phyloP scores from a whole-genome alignment of 345 rosid species.

The Camelina neglecta region DNA sequence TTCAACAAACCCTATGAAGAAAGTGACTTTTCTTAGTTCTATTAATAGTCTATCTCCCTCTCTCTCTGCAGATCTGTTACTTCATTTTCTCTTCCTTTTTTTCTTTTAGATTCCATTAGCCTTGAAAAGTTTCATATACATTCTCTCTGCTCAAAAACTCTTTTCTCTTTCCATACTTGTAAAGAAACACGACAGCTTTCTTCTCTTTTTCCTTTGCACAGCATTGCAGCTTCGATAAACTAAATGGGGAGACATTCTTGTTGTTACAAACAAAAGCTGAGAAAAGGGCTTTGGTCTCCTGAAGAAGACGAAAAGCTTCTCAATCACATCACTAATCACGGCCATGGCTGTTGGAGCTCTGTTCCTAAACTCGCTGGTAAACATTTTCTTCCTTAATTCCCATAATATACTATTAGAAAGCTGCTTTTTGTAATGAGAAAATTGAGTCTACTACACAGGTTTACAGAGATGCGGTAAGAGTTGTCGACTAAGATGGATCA shows the following conservation, averaged over 20 bases:
- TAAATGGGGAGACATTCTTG: slow-evolving; percentile 87
- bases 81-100: slow-evolving; percentile 37
- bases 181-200: slow-evolving; percentile 30
- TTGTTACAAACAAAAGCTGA: slow-evolving; percentile 77
- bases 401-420: background rate
- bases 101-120: slow-evolving; percentile 36
- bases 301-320: slow-evolving; percentile 91
- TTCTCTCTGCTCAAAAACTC: slow-evolving; percentile 25
- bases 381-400: slow-evolving; percentile 2
- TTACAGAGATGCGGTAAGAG: slow-evolving; percentile 86
- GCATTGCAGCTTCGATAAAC: slow-evolving; percentile 33
- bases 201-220: slow-evolving; percentile 19
- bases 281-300: slow-evolving; percentile 92
- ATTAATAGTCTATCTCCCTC: slow-evolving; percentile 32
- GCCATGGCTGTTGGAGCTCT: slow-evolving; percentile 91
- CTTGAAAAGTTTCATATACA: slow-evolving; percentile 27
- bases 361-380: slow-evolving; percentile 86
- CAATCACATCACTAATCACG: slow-evolving; percentile 65
- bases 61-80: slow-evolving; percentile 32
- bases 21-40: slow-evolving; percentile 40
- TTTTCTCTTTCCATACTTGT: background rate
- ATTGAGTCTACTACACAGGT: slow-evolving; percentile 50
- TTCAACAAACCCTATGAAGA: slow-evolving; percentile 43
- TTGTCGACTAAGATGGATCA: slow-evolving; percentile 84
- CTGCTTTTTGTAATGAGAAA: background rate